Percentiles rank a stretch among this genome's conserved stretches.
Conservation (phyloP, 768 basidiomycete species). For the Pisolithus orientalis region DNA sequence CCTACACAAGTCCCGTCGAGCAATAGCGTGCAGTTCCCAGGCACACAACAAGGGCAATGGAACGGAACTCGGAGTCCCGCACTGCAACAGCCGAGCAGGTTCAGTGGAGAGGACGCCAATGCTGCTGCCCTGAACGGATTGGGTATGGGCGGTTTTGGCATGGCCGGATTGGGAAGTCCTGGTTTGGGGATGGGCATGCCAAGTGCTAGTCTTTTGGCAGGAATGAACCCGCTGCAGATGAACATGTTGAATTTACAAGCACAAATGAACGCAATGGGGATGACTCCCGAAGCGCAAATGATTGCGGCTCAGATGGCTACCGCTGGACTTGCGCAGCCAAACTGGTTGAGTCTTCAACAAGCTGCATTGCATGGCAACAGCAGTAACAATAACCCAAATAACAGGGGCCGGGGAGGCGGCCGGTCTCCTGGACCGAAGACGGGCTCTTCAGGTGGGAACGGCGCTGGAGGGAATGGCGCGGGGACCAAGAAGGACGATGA, state of each 20-base stretch:
- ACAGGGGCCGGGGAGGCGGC: slow-evolving; percentile 39
- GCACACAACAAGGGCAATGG: slow-evolving; percentile 43
- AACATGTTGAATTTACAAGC: slow-evolving; percentile 54
- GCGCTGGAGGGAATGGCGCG: slow-evolving; percentile 22
- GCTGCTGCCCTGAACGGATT: slow-evolving; percentile 38
- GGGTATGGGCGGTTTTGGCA: slow-evolving; percentile 45
- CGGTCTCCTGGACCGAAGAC: slow-evolving; percentile 47
- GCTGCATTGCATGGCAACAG: slow-evolving; percentile 37
- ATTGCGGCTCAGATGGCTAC: slow-evolving; percentile 78
- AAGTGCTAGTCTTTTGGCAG: slow-evolving; percentile 32
- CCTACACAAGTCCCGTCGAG: slow-evolving; percentile 11
- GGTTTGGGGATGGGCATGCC: slow-evolving; percentile 55
- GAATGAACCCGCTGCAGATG: slow-evolving; percentile 65
- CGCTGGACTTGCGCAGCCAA: slow-evolving; percentile 57
- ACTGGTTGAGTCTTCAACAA: slow-evolving; percentile 55
- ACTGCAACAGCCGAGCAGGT: slow-evolving; percentile 46
- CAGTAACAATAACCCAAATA: slow-evolving; percentile 27
- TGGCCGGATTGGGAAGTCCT: slow-evolving; percentile 43
- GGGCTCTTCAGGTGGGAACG: slow-evolving; percentile 29
- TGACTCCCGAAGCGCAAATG: slow-evolving; percentile 75
- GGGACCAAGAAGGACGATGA: slow-evolving; percentile 77
- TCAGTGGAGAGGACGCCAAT: slow-evolving; percentile 38
- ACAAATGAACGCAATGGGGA: slow-evolving; percentile 64
- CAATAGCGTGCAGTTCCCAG: slow-evolving; percentile 25
- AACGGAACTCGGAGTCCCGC: slow-evolving; percentile 57